A percentile compares a stretch with the other conserved stretches of the same genome.
These are phyloP conservation scores for Phalaenopsis aphrodite DNA, from an alignment of 106 monocot species.

Conservation along the genomic window DNA sequence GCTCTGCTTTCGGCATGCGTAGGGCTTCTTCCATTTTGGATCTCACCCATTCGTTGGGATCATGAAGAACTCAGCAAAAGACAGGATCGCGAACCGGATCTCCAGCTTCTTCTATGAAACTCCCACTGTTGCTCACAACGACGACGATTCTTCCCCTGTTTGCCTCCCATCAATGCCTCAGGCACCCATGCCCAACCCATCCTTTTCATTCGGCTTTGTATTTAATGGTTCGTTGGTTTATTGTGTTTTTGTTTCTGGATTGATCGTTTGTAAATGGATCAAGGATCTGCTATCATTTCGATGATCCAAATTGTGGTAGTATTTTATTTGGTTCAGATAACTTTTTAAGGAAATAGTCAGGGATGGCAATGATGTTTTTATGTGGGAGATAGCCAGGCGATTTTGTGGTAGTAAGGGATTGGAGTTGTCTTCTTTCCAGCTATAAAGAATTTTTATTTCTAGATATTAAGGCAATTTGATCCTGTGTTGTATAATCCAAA, in stretches of 20 bases:
- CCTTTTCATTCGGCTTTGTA: background rate
- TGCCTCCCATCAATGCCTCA: background rate
- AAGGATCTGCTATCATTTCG: background rate
- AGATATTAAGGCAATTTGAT: no score
- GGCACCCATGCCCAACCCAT: background rate
- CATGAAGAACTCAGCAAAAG: slow-evolving; percentile 44
- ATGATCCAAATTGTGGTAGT: background rate
- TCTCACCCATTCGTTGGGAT: background rate
- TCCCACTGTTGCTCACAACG: slow-evolving; percentile 4
- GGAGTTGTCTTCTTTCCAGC: no score
- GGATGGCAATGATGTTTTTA: background rate
- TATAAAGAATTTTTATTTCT: no score
- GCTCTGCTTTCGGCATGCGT: background rate
- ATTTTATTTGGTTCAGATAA: background rate
- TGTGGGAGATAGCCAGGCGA: background rate
- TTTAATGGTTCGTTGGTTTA: background rate
- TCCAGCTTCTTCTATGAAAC: slow-evolving; percentile 54
- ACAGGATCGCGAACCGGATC: slow-evolving; percentile 54
- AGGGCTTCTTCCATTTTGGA: background rate
- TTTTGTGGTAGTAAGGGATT: no score
- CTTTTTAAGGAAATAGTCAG: background rate
- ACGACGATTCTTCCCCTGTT: slow-evolving; percentile 2
- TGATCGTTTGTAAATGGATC: background rate
- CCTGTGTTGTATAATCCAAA: no score
- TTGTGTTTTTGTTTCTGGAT: background rate